Base-by-base conservation (phyloP, 768 basidiomycete species). In the Melanogaster broomeanus region DNA sequence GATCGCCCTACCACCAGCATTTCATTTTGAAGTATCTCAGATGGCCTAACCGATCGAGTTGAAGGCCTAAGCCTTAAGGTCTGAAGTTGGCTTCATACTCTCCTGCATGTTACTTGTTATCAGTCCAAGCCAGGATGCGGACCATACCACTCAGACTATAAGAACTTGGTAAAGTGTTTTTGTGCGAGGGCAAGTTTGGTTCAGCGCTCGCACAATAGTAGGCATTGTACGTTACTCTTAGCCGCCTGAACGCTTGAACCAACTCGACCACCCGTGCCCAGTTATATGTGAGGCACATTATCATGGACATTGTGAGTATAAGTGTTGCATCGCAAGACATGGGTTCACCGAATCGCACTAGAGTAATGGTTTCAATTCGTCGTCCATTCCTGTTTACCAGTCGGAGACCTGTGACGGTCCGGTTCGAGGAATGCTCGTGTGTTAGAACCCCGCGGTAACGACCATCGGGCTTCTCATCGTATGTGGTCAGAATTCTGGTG, bases 291-390 rank as follows among this genome's bases (percentile, higher is more conserved):
- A 70, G 73, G 15, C 57, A 72, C 5, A 66, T 74, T 35, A 63
- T 74, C 7, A 74, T 72, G 10, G 73, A 72, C 3, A 67, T 73
- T 18, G 69, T 72, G 51, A 41, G 67, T 54, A 15, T n/a, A 15
- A n/a, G 19, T 5, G 11, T 19, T 18, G n/a, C 6, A 43, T 24
- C 19, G 11, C 28, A 3, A 18, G 6, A 24, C 15, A 12, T 6
- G 7, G 22, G 7, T 18, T 39, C 15, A 27, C 5, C 5, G 4
- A 25, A 31, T 3, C 15, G 7, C 25, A 13, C 12, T 51, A 72
- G 72, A 73, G 73, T 21, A 75, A 75, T 49, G 74, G 71, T 11
- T 74, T 73, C 49, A 75, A 74, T 56, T 71, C 72, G 11, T 74
- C 73, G 0, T 71, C 72, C 4, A 72, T 74, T 18, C 72, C 73